Evolutionary conservation across 202 grass and related monocot species (phyloP).

Genomic region (Zizania palustris): DNA sequence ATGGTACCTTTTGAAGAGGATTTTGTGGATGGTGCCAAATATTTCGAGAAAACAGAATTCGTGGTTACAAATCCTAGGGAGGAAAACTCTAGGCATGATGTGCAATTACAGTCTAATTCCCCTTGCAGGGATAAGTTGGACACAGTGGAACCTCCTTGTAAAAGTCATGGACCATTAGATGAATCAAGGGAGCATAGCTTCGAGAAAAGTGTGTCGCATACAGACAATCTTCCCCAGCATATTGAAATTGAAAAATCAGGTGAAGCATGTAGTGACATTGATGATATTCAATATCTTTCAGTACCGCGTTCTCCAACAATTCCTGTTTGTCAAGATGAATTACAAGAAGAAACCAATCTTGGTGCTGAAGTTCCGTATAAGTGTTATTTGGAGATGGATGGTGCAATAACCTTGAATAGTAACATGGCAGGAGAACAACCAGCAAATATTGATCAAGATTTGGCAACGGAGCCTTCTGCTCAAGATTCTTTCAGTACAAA

Average conservation of each 20-base stretch:
- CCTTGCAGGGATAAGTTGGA: constrained; percentile 31
- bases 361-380: constrained; percentile 33
- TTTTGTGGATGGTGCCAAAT: constrained; percentile 21
- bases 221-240: constrained; percentile 22
- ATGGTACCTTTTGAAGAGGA: constrained; percentile 36
- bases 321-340: constrained; percentile 46
- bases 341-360: constrained; percentile 35
- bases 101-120: constrained; percentile 33
- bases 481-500: constrained; percentile 59
- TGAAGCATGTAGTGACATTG: constrained; percentile 34
- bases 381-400: constrained; percentile 38
- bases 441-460: constrained; percentile 41
- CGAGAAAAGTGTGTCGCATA: constrained; percentile 37
- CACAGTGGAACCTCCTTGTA: constrained; percentile 32
- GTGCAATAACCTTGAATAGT: constrained; percentile 34
- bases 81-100: constrained; percentile 30
- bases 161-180: constrained; percentile 50
- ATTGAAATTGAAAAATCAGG: constrained; percentile 41
- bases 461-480: constrained; percentile 23
- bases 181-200: constrained; percentile 53
- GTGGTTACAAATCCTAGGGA: constrained; percentile 28
- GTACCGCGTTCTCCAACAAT: constrained; percentile 21
- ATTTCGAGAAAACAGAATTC: constrained; percentile 37
- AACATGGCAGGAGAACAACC: constrained; percentile 33
- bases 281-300: constrained; percentile 47